phyloP scores from a whole-genome alignment of 2,329 filamentous ascomycete genomes.

The Colletotrichum paranaense region DNA sequence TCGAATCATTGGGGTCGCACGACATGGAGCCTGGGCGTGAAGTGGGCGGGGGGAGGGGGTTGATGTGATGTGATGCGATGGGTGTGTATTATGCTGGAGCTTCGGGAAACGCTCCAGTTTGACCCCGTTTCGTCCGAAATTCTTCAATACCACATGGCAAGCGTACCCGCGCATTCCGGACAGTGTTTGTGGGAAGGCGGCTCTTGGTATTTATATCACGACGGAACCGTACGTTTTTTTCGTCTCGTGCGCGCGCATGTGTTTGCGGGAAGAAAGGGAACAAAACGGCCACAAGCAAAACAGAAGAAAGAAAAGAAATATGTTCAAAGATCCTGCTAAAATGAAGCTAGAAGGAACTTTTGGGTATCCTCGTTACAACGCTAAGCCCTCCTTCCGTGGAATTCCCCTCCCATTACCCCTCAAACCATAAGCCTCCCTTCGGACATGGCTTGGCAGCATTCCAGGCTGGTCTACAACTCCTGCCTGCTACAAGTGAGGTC shows the following conservation, averaged over 20 bases:
- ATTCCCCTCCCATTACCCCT: constrained; percentile 3
- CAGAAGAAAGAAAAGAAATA: background rate
- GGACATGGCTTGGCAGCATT: background rate
- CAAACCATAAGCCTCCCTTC: background rate
- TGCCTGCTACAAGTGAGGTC: background rate
- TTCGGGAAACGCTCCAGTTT: background rate
- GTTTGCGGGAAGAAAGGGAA: too few relatives aligned
- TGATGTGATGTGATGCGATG: too few relatives aligned
- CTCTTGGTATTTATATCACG: constrained; percentile 6
- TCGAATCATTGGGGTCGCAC: too few relatives aligned
- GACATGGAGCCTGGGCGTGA: background rate
- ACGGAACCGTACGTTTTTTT: background rate
- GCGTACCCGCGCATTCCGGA: background rate
- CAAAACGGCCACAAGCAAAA: background rate
- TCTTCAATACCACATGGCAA: constrained; percentile 6
- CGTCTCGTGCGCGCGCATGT: too few relatives aligned
- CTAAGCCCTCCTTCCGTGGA: constrained; percentile 19
- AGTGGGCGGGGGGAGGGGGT: background rate
- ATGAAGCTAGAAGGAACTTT: constrained; percentile 11
- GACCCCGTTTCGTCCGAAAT: background rate
- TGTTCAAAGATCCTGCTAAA: background rate
- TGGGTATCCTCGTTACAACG: constrained; percentile 32
- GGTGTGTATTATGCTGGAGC: background rate
- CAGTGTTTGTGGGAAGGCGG: too few relatives aligned
- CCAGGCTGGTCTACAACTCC: background rate